Percentiles rank a stretch among this genome's conserved stretches.
These are phyloP conservation scores for Inga oerstediana DNA, from an alignment of 306 rosid genomes.

Conservation along the genomic window DNA sequence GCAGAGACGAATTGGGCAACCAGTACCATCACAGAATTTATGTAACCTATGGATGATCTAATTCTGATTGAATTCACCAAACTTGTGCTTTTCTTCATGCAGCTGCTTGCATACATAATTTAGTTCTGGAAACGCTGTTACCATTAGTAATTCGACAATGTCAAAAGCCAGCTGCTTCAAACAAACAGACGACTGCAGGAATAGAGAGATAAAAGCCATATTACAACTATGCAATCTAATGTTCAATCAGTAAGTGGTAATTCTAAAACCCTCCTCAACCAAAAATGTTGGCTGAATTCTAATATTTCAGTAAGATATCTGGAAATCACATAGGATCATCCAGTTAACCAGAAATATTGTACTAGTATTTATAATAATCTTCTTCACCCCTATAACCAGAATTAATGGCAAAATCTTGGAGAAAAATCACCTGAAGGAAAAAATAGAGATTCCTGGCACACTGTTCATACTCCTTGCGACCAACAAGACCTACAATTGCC, in stretches of 20 bases:
- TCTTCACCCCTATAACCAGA: not conserved
- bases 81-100: constrained; percentile 52
- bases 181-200: constrained; percentile 61
- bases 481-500: constrained; percentile 65
- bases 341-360: not conserved
- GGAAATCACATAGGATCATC: not conserved
- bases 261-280: not conserved
- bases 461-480: constrained; percentile 66
- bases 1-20: not conserved
- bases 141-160: constrained; percentile 54
- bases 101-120: constrained; percentile 45
- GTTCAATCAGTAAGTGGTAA: not conserved
- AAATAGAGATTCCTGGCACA: constrained; percentile 68
- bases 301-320: not conserved
- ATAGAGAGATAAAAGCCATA: not conserved
- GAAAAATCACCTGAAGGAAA: constrained; percentile 57
- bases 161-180: constrained; percentile 66
- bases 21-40: not conserved
- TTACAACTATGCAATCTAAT: constrained; percentile 5
- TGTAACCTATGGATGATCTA: not conserved
- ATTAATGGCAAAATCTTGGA: not conserved
- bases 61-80: constrained; percentile 42
- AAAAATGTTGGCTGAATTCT: not conserved
- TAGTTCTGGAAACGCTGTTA: constrained; percentile 61
- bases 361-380: too few relatives aligned